Conservation (phyloP, 768 basidiomycete genomes). For the Leccinum longicurvipes region DNA sequence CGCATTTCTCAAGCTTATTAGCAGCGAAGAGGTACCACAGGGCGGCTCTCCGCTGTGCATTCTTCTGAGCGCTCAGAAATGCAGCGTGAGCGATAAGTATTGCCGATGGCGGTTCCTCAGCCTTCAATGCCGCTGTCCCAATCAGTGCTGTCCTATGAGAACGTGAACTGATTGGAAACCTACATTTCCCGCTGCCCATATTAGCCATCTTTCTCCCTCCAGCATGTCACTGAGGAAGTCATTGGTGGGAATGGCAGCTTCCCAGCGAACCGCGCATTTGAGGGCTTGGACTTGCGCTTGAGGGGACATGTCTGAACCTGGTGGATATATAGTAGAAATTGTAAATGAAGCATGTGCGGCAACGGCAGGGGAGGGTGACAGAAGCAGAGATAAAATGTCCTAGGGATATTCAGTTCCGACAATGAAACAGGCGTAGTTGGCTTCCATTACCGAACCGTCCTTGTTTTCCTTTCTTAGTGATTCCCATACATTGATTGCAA, state of each 20-base stretch:
- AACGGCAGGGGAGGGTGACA: conserved; percentile 63
- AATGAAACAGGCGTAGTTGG: background rate
- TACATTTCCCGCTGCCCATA: conserved; percentile 82
- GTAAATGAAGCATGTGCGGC: conserved; percentile 61
- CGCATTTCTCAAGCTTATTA: conserved; percentile 75
- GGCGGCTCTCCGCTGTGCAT: conserved; percentile 59
- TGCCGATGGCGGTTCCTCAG: conserved; percentile 79
- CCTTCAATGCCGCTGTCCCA: conserved; percentile 43
- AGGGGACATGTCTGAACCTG: conserved; percentile 49
- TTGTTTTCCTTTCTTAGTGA: conserved; percentile 81
- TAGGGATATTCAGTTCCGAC: conserved; percentile 29
- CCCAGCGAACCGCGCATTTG: conserved; percentile 73
- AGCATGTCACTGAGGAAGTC: conserved; percentile 58
- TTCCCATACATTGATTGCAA: conserved; percentile 85
- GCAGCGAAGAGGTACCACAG: conserved; percentile 80
- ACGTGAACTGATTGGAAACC: conserved; percentile 26
- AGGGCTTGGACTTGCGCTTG: conserved; percentile 68
- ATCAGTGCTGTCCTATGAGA: conserved; percentile 22
- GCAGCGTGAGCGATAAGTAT: conserved; percentile 82
- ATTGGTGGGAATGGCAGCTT: conserved; percentile 50
- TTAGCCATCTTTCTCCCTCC: conserved; percentile 83
- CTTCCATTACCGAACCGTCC: conserved; percentile 67
- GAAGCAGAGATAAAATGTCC: conserved; percentile 79
- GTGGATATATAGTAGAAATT: conserved; percentile 45
- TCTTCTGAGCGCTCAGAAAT: conserved; percentile 57